Base-by-base conservation (phyloP, 495 filamentous ascomycete species). In the Penicillium lagena region DNA sequence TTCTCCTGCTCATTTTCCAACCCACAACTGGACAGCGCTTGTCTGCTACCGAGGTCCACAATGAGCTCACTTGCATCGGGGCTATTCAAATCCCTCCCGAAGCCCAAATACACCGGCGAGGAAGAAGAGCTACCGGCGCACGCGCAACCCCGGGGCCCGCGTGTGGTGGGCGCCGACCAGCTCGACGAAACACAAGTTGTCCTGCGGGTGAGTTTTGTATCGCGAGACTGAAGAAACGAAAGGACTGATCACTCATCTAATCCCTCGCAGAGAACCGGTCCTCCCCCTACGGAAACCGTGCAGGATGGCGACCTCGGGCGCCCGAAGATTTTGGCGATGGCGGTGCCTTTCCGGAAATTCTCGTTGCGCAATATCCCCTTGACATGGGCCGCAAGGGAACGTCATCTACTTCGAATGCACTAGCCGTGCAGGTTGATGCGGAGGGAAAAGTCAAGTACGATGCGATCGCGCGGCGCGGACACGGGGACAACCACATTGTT, bases 401-500 rank as follows among this genome's bases (percentile, higher is more conserved):
- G 12, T 68, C 83, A 1, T 75, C 77, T 4, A 83, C 72, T 7
- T 90, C 87, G 40, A 97, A 95, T 63, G 89, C 91, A 38, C 81
- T 98, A 29, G 85, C 89, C 9, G 75, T 97, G 22, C 87, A 96
- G 59, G 90, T 97, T 40, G 88, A 97, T 59, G 81, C 73, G 1
- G 83, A 91, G 46, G 93, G 93, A 11, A 94, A 93, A 55, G 85
- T 96, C 29, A 95, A 96, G 64, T 97, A 96, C 66, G 89, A 94
- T 62, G 90, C 90, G 15, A 96, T 99, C 59, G 94, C 93, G 39
- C 81, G 85, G 40, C 85, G 90, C 56, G 93, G 93, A 29, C 93
- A 97, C 59, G 75, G 73, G 59, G 85, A 86, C 29, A 81, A 84
- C 46, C 76, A 89, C 29, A 86, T 96, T 47, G 81, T 99, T 10